Evolutionary conservation across 2,329 filamentous ascomycete genomes (phyloP), one percentile per base, ranked within the genome.

Genomic region (Sclerotinia spermophila): DNA sequence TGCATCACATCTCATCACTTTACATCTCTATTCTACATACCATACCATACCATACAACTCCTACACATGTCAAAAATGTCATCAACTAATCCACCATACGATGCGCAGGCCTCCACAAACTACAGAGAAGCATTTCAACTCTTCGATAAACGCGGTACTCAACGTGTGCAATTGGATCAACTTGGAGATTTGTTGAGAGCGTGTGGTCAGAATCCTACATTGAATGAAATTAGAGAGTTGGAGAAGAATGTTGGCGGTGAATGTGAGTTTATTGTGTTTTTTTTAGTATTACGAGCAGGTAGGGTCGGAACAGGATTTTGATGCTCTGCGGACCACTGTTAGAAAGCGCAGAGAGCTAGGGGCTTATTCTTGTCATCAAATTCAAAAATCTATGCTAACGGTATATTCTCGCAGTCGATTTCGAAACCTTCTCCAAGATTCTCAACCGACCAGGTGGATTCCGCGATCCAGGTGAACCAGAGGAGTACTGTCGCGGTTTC

Each of bases 91-190:
- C 55, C 65, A 58, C 59, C 76, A 44, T 77, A 78, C 76, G 78
- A 79, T 67, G 73, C 82, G 61, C 87, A 90, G 88, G 88, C 88
- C 82, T 90, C 87, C 73, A 98, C 95, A 85, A 98, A 99, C 91
- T 99, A 98, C 93, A 98, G 98, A 87, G 96, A 99, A 90, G 96
- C 96, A 77, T 99, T 99, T 84, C 94, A 94, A 79, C 92, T 99
- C 82, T 99, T 98, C 86, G 96, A 99, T 87, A 98, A 97, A 90
- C 95, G 96, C 82, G 96, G 96, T 81, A 97, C 93, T 81, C 94
- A 95, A 80, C 94, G 94, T 78, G 96, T 98, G 77, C 84, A 92
- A 55, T 86, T 94, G 81, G 92, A 95, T 76, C 91, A 90, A 75
- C 89, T 99, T 71, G 96, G 96, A 77, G 96, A 99, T 81, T 88